A percentile compares a stretch with the other conserved stretches of the same genome.
These are phyloP conservation scores for Paxillus rubicundulus DNA, from an alignment of 768 basidiomycete species.

Conservation along the genomic window DNA sequence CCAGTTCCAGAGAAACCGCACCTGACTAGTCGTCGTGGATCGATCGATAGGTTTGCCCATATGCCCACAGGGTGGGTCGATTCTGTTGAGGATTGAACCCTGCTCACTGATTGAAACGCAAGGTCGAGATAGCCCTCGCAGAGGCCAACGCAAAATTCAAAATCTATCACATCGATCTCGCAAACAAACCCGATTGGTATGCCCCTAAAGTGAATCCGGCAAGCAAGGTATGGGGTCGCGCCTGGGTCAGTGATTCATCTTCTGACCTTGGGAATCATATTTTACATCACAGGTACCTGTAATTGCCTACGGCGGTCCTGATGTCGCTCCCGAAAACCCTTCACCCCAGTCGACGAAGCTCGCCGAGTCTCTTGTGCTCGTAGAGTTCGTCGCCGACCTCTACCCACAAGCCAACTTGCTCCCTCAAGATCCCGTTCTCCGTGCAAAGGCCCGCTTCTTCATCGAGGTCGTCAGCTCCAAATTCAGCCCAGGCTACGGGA, in stretches of 20 bases:
- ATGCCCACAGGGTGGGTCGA: constrained; percentile 49
- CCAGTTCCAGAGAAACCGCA: neutral
- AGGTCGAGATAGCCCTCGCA: constrained; percentile 61
- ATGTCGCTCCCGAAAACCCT: constrained; percentile 51
- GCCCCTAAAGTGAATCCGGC: constrained; percentile 62
- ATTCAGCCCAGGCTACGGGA: constrained; percentile 39
- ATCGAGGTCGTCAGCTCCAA: constrained; percentile 52
- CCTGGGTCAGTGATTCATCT: too few relatives aligned
- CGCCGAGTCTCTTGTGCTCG: constrained; percentile 61
- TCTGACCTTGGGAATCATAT: neutral
- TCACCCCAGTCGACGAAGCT: constrained; percentile 60
- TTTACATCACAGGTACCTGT: constrained; percentile 24
- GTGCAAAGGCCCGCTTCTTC: constrained; percentile 63
- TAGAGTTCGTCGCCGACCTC: constrained; percentile 67
- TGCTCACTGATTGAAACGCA: neutral
- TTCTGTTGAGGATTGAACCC: neutral
- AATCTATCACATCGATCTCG: constrained; percentile 55
- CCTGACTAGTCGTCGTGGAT: neutral
- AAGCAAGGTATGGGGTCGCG: constrained; percentile 47
- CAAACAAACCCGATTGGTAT: constrained; percentile 71
- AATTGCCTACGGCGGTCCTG: constrained; percentile 60
- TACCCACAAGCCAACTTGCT: constrained; percentile 47
- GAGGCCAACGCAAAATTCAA: constrained; percentile 51
- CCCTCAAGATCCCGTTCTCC: constrained; percentile 52
- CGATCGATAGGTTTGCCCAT: constrained; percentile 50